Percentiles rank a stretch among this genome's conserved stretches.
Conservation (phyloP, 2,329 filamentous ascomycete species). For the Apiospora pterosperma region DNA sequence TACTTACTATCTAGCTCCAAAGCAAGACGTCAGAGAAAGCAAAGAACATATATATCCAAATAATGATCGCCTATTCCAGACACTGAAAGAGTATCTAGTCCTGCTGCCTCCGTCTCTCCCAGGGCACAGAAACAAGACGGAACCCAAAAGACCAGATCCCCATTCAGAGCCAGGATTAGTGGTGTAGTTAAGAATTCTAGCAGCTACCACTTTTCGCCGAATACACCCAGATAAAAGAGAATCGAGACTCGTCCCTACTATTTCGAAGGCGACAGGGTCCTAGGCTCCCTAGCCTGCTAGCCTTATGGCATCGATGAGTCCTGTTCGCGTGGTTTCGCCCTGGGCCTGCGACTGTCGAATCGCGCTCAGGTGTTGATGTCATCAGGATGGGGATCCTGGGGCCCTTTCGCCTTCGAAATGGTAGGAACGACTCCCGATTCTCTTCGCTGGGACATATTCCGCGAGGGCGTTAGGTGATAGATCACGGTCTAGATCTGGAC, state of each 20-base stretch:
- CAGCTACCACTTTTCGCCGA: too few species aligned
- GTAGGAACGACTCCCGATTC: neutral
- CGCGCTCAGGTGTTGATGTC: neutral
- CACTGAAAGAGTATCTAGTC: neutral
- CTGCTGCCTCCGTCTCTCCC: neutral
- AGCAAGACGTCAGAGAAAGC: neutral
- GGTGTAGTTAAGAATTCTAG: neutral
- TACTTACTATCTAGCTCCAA: neutral
- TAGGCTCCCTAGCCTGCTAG: neutral
- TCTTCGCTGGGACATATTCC: too few species aligned
- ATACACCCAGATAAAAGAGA: neutral
- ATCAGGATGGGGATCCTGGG: neutral
- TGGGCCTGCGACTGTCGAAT: neutral
- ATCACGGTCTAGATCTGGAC: too few species aligned
- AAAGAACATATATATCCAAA: neutral
- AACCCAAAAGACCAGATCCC: neutral
- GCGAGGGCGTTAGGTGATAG: too few species aligned
- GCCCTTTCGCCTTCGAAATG: neutral
- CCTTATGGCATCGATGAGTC: neutral
- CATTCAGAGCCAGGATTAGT: neutral
- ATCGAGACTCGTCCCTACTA: neutral
- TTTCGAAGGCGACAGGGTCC: neutral
- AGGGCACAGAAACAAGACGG: neutral
- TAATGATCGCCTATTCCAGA: neutral
- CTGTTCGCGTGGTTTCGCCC: neutral